Percentiles rank a stretch among this genome's conserved stretches.
Evolutionary conservation across 2,329 filamentous ascomycete species (phyloP).

Genomic region (Epichloe festucae): DNA sequence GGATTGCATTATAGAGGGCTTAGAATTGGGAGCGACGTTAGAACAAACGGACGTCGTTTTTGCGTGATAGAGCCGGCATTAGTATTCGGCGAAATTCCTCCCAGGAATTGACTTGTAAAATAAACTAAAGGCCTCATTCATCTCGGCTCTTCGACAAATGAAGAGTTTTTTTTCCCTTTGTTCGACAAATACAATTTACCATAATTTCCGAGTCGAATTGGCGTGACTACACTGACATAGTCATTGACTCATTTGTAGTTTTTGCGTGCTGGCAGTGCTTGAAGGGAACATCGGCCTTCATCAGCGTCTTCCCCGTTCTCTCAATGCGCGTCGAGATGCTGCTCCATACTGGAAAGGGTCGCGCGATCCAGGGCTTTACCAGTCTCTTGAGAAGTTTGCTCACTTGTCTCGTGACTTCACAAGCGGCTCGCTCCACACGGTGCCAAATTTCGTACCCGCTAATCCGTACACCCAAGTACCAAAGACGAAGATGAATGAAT

Average conservation of each 20-base stretch:
- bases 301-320: too few relatives aligned
- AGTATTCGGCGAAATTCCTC: conserved; percentile 19
- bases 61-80: conserved; percentile 24
- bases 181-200: conserved; percentile 6
- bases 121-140: conserved; percentile 28
- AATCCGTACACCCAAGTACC: conserved; percentile 1
- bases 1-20: conserved; percentile 28
- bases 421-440: conserved; percentile 18
- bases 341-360: neutral
- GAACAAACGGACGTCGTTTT: conserved; percentile 18
- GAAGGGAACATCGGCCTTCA: too few relatives aligned
- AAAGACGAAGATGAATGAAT: neutral
- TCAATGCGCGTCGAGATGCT: neutral
- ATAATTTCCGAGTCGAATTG: conserved; percentile 14
- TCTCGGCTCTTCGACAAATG: conserved; percentile 22
- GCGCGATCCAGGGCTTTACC: neutral
- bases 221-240: neutral
- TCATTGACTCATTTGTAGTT: neutral
- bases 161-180: conserved; percentile 15
- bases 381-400: neutral
- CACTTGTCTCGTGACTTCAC: conserved; percentile 3
- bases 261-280: neutral
- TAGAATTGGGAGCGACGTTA: conserved; percentile 25
- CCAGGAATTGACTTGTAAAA: conserved; percentile 28
- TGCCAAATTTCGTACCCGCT: conserved; percentile 18